phyloP scores from a whole-genome alignment of 2,329 filamentous ascomycete species.

The Periconia macrospinosa region DNA sequence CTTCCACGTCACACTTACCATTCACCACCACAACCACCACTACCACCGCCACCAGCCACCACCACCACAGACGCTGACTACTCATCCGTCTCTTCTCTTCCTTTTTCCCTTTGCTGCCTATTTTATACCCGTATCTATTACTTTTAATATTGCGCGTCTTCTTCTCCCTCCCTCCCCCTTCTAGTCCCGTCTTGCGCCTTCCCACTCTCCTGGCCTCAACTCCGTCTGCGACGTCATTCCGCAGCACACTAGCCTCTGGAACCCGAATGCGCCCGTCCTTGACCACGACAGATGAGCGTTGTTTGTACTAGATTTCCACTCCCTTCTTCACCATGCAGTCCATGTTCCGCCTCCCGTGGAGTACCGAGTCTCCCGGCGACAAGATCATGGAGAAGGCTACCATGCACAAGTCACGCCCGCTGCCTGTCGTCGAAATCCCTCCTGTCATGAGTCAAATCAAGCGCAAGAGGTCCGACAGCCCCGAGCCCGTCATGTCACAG shows the following conservation, averaged over 20 bases:
- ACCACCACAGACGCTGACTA: background rate
- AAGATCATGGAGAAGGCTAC: conserved; percentile 48
- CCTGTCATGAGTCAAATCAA: conserved; percentile 56
- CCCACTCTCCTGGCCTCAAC: conserved; percentile 13
- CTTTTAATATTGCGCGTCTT: conserved; percentile 33
- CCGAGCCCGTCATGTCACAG: conserved; percentile 40
- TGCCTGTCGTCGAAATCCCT: conserved; percentile 51
- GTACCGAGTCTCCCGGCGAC: conserved; percentile 45
- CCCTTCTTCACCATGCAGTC: conserved; percentile 47
- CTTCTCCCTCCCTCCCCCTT: conserved; percentile 8
- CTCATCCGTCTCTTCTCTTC: conserved; percentile 24
- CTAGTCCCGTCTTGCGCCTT: conserved; percentile 15
- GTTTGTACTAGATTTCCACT: conserved; percentile 36
- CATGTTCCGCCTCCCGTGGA: conserved; percentile 56
- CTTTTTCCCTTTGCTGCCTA: conserved; percentile 35
- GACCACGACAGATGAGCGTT: conserved; percentile 44
- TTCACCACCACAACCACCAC: background rate
- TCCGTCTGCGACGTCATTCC: conserved; percentile 35
- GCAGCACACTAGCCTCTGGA: conserved; percentile 28
- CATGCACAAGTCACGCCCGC: conserved; percentile 46
- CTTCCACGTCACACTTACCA: conserved; percentile 4
- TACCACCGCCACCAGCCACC: background rate
- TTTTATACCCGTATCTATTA: conserved; percentile 32
- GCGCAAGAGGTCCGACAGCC: conserved; percentile 59
- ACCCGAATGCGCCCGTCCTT: conserved; percentile 33